These are phyloP conservation scores for Yamadazyma epiphylla DNA, from an alignment of 1,139 yeast species.

Conservation along the genomic window DNA sequence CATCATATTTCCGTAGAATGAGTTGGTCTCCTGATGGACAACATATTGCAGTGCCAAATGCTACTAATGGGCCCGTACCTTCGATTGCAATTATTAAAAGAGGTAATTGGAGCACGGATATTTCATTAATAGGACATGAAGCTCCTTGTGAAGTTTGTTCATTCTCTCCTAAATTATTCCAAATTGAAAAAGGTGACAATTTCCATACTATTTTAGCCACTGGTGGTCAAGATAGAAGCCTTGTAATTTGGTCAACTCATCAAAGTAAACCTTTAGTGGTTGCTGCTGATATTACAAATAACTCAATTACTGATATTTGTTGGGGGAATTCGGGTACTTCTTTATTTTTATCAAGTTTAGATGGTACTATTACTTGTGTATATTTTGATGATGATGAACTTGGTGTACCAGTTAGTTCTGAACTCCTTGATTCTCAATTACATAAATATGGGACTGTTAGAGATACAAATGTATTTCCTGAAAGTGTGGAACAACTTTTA, in stretches of 20 bases:
- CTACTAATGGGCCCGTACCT: slow-evolving; percentile 94
- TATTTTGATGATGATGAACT: slow-evolving; percentile 67
- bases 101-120: slow-evolving; percentile 89
- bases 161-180: slow-evolving; percentile 74
- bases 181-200: slow-evolving; percentile 17
- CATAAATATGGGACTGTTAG: slow-evolving; percentile 86
- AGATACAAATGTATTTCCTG: slow-evolving; percentile 81
- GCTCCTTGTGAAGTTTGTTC: slow-evolving; percentile 94
- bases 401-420: slow-evolving; percentile 70
- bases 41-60: slow-evolving; percentile 93
- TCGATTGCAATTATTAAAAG: slow-evolving; percentile 84
- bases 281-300: slow-evolving; percentile 57
- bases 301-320: slow-evolving; percentile 67
- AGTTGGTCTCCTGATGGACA: slow-evolving; percentile 99
- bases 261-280: slow-evolving; percentile 60
- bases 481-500: slow-evolving; percentile 71
- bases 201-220: slow-evolving; percentile 63
- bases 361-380: slow-evolving; percentile 77
- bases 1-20: slow-evolving; percentile 86
- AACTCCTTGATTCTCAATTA: slow-evolving; percentile 59
- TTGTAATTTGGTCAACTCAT: slow-evolving; percentile 69
- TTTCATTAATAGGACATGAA: slow-evolving; percentile 90
- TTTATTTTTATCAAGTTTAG: slow-evolving; percentile 73
- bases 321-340: slow-evolving; percentile 79
- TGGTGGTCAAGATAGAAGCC: slow-evolving; percentile 73